Base-by-base conservation (phyloP, 306 rosid species). In the Prunus salicina region DNA sequence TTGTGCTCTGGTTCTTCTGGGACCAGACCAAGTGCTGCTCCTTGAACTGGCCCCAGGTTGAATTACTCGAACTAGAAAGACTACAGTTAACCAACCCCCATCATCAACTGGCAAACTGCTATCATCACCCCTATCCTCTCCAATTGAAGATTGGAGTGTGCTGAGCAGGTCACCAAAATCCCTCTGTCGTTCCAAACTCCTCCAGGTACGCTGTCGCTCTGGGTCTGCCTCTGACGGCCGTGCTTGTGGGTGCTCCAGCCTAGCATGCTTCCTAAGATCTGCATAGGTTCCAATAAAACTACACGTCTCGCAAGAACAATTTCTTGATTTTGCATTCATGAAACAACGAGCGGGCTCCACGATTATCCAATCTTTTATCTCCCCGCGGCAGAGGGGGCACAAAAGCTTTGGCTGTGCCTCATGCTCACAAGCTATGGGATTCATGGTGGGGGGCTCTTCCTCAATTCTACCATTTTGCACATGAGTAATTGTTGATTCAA, bases 151-250 rank as follows among this genome's bases (percentile, higher is more conserved):
- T 73, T 88, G 98, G 43, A 96, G 92, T 65, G 98, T 89, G 87
- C 99, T 87, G 62, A 96, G 88, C 63, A 96, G 89, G 83, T 96
- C 99, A 1, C 93, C 96, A 9, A 96, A 88, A 86, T 96, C 99
- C 88, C 98, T 88, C 82, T 96, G 99, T 12, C 97, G 89, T 84
- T 92, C 98, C 84, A 96, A 70, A 77, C 97, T 88, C 84, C 98
- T 88, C 99, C 99, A 96, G 71, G 41, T 84, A 46, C 93, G 97
- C 79, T 89, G 93, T 30, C 99, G 87, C 82, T 90, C 97, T 11
- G 98, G 99, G 63, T 96, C 98, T 15, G 90, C 92, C 18, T 89
- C 96, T 0, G 99, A 87, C n/a, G 99, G 99, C 8, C 96, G 93
- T 71, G 82, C 97, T 50, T 74, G 86, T 15, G 99, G 99, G 79